Percentiles rank a stretch among this genome's conserved stretches.
Evolutionary conservation across 176 grass and related monocot species (phyloP).

Genomic region (Pontederia paniculata): DNA sequence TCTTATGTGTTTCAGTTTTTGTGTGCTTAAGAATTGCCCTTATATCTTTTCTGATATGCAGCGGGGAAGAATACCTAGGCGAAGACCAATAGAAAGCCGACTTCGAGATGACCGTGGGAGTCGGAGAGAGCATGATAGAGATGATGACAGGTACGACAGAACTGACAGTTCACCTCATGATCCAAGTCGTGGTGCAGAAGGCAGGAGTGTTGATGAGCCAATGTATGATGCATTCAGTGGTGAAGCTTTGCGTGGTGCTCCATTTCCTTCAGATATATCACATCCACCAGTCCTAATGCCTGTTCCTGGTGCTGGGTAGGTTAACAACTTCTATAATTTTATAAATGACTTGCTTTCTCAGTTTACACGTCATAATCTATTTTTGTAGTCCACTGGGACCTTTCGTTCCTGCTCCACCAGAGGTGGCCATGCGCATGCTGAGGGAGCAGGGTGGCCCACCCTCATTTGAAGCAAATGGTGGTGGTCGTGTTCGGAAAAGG

Average conservation of each 20-base stretch:
- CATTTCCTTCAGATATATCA: constrained; percentile 73
- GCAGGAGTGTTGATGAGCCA: constrained; percentile 43
- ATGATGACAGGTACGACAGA: constrained; percentile 58
- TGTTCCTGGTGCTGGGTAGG: constrained; percentile 88
- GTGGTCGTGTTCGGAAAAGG: constrained; percentile 33
- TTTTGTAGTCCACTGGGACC: constrained; percentile 74
- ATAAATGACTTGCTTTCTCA: constrained; percentile 21
- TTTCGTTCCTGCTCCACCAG: constrained; percentile 96
- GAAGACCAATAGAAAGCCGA: constrained; percentile 43
- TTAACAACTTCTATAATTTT: not conserved
- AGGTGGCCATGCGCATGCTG: constrained; percentile 95
- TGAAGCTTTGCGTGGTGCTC: constrained; percentile 39
- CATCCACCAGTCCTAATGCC: constrained; percentile 89
- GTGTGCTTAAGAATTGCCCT: not conserved
- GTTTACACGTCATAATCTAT: not conserved
- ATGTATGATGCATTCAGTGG: constrained; percentile 68
- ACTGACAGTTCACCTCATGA: constrained; percentile 50
- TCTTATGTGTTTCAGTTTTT: constrained; percentile 14
- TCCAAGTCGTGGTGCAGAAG: constrained; percentile 31
- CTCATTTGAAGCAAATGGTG: constrained; percentile 45
- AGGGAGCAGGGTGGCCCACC: constrained; percentile 62
- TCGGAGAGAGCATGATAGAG: constrained; percentile 57
- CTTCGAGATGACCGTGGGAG: constrained; percentile 58
- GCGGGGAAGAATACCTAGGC: constrained; percentile 50
- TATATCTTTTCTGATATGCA: constrained; percentile 17